These are phyloP conservation scores for Parafenestella ontariensis DNA, from an alignment of 2,329 filamentous ascomycete genomes.

Conservation along the genomic window DNA sequence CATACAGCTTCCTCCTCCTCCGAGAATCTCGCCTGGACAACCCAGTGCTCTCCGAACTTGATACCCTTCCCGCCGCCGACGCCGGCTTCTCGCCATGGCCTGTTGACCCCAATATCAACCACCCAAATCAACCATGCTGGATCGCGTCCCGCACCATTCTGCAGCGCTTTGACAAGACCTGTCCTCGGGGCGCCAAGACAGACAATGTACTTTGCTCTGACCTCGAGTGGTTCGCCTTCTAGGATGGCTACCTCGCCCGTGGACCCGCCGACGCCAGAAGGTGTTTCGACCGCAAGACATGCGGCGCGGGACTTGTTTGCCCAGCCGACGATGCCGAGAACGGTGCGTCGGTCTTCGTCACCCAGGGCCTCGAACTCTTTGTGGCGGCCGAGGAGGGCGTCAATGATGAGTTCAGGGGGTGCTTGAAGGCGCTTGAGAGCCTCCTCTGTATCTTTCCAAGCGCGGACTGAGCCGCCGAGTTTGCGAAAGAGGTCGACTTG, in stretches of 20 bases:
- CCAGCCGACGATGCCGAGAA: constrained; percentile 92
- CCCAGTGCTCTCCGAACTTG: constrained; percentile 88
- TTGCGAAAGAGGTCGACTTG: constrained; percentile 86
- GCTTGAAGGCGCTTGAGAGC: constrained; percentile 64
- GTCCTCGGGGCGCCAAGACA: constrained; percentile 86
- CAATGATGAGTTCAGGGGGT: constrained; percentile 81
- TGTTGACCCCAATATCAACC: constrained; percentile 84
- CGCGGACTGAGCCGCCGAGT: constrained; percentile 76
- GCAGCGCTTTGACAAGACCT: constrained; percentile 79
- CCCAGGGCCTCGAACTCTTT: constrained; percentile 88
- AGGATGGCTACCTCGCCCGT: constrained; percentile 65
- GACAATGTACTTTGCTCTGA: constrained; percentile 82
- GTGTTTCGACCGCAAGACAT: constrained; percentile 87
- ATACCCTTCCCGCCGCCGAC: constrained; percentile 83
- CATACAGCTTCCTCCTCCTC: constrained; percentile 22
- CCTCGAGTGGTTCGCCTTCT: constrained; percentile 79
- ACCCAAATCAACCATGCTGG: constrained; percentile 79
- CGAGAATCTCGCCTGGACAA: constrained; percentile 69
- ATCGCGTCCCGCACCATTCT: constrained; percentile 61
- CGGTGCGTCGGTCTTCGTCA: constrained; percentile 80
- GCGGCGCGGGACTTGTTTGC: constrained; percentile 85
- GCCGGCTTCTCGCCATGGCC: constrained; percentile 84
- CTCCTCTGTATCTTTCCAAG: constrained; percentile 65
- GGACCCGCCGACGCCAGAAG: constrained; percentile 83
- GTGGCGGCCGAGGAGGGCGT: constrained; percentile 86